Conservation (phyloP, 139 green algal species). For the Spirogloea muscicola region DNA sequence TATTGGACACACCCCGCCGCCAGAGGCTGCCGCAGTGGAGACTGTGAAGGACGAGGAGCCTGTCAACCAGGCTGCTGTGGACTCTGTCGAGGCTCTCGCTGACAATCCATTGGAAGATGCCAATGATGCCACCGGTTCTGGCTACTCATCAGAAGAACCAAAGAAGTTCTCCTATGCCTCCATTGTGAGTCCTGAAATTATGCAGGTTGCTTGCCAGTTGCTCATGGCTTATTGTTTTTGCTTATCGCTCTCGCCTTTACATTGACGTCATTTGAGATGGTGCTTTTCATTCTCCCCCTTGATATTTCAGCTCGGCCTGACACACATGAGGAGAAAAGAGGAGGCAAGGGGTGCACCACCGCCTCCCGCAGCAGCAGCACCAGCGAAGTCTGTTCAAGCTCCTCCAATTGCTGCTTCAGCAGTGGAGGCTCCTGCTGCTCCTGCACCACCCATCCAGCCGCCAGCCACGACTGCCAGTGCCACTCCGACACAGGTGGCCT, state of each 20-base stretch:
- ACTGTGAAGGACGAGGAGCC: not conserved
- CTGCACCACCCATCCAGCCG: not conserved
- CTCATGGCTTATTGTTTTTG: too few species aligned
- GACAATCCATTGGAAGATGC: too few species aligned
- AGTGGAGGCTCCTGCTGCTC: not conserved
- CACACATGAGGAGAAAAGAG: too few species aligned
- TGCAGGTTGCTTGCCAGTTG: not conserved
- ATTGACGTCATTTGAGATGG: too few species aligned
- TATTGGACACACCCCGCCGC: not conserved
- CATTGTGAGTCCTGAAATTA: not conserved
- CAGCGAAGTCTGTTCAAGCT: not conserved
- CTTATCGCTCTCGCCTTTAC: too few species aligned
- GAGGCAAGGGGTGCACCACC: not conserved
- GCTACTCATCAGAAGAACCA: not conserved
- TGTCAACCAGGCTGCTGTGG: not conserved
- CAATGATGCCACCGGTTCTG: too few species aligned
- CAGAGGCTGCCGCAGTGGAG: not conserved
- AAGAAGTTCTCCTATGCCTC: conserved; percentile 21
- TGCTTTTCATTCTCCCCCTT: too few species aligned
- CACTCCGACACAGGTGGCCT: not conserved
- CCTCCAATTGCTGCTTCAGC: not conserved
- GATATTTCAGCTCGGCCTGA: too few species aligned
- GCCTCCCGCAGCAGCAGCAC: conserved; percentile 2
- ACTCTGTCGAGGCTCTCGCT: not conserved
- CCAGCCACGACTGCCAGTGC: too few species aligned